These are phyloP conservation scores for Phytophthora macrochlamydospora DNA, from an alignment of 352 stramenopile genomes.

Conservation along the genomic window DNA sequence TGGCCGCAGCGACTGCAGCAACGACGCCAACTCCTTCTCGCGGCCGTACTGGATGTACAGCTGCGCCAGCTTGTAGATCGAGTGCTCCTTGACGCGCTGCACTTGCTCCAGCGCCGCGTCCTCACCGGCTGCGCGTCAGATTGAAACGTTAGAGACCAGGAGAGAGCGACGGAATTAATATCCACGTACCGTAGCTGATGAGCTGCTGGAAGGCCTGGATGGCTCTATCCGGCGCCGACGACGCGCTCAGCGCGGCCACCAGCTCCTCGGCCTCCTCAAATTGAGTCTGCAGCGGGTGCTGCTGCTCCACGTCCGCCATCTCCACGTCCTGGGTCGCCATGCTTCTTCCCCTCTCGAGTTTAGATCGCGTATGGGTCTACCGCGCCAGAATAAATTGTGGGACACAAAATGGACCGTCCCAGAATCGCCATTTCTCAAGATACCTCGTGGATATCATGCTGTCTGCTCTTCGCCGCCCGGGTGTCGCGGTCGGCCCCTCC, in stretches of 20 bases:
- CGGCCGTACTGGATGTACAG: conserved; percentile 89
- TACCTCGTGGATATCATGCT: conserved; percentile 9
- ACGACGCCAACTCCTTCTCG: conserved; percentile 87
- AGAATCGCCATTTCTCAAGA: background rate
- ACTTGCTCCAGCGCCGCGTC: conserved; percentile 75
- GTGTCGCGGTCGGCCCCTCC: too few relatives aligned
- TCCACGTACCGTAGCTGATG: conserved; percentile 65
- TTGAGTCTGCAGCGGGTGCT: conserved; percentile 75
- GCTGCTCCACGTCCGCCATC: conserved; percentile 68
- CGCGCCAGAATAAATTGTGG: too few relatives aligned
- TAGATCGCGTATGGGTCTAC: conserved; percentile 2
- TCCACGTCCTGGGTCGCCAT: conserved; percentile 64
- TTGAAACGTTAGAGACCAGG: conserved; percentile 4
- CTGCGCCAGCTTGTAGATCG: conserved; percentile 95
- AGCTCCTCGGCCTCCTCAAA: conserved; percentile 79
- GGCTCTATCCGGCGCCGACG: conserved; percentile 38
- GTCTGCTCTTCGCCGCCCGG: background rate
- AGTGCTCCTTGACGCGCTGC: conserved; percentile 94
- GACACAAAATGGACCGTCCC: background rate
- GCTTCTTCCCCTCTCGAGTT: conserved; percentile 12
- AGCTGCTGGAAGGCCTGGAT: conserved; percentile 77
- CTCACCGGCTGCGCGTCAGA: conserved; percentile 40
- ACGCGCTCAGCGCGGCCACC: conserved; percentile 39
- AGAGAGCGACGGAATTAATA: conserved; percentile 1
- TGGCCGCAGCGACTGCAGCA: conserved; percentile 87